Evolutionary conservation across 257 asterid species (phyloP).

Genomic region (Ligustrum vulgare): DNA sequence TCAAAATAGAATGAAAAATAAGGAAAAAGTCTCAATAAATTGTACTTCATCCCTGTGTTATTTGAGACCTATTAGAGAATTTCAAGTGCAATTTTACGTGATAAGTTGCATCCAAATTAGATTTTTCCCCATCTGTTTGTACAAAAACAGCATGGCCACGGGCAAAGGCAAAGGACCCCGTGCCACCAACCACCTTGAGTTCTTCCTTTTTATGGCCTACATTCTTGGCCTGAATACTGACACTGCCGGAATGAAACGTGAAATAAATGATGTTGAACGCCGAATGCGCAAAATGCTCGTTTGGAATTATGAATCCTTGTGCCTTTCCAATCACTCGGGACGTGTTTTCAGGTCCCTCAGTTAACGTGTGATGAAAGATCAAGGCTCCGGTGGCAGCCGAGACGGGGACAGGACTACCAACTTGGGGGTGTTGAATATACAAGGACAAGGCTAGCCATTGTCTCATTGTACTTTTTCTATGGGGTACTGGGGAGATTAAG

Average conservation of each 20-base stretch:
- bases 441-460: slow-evolving; percentile 50
- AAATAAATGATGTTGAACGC: slow-evolving; percentile 76
- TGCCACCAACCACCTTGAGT: slow-evolving; percentile 77
- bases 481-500: slow-evolving; percentile 65
- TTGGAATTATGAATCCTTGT: slow-evolving; percentile 77
- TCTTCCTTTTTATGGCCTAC: slow-evolving; percentile 41
- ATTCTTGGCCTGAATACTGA: slow-evolving; percentile 61
- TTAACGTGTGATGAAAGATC: slow-evolving; percentile 62
- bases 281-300: slow-evolving; percentile 61
- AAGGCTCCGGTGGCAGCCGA: slow-evolving; percentile 44
- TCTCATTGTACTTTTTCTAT: slow-evolving; percentile 20
- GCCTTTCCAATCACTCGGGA: slow-evolving; percentile 72
- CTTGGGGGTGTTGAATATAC: slow-evolving; percentile 67
- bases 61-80: slow-evolving; percentile 49
- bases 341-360: slow-evolving; percentile 63
- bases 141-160: slow-evolving; percentile 73
- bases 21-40: not conserved
- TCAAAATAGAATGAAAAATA: not conserved
- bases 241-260: slow-evolving; percentile 66
- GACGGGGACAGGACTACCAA: slow-evolving; percentile 11
- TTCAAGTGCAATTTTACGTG: slow-evolving; percentile 61
- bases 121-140: slow-evolving; percentile 27
- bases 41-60: slow-evolving; percentile 36
- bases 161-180: slow-evolving; percentile 84
- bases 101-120: slow-evolving; percentile 47